Evolutionary conservation across 1,284 basidiomycete species (phyloP), one percentile per base, ranked within the genome.

Genomic region (Testicularia cyperi): DNA sequence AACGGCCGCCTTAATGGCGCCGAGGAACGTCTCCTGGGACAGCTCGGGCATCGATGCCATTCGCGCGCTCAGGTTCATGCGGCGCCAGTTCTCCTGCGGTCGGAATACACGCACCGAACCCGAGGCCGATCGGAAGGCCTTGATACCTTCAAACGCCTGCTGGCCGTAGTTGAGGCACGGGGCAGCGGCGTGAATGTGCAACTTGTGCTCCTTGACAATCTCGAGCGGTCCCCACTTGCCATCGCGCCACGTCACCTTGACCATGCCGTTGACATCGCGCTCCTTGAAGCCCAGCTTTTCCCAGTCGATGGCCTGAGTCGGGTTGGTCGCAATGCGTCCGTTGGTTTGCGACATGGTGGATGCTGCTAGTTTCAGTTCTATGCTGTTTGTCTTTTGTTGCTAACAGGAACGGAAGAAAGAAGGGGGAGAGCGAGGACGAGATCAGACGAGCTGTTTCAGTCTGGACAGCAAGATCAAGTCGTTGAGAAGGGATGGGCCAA

Each of bases 81-180:
- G 64, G 15, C 38, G 38, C 31, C 64, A 58, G 49, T 78, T 78
- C 43, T 77, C 75, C 21, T 76, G 48, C n/a, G 77, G 77, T 27
- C 77, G 57, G 57, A 78, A 78, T 39, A 78, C 46, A 27, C 65
- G 65, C 31, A 77, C 74, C 4, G 55, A 58, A 25, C 67, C 69
- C 14, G 52, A 48, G 14, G 54, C 38, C 5, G 42, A 40, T 22
- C 72, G 53, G 57, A 75, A 75, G 0, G 72, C 75, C 65, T 77
- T 77, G 45, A 77, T 62, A 3, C 75, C 75, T 35, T 77, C 75
- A 28, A 77, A 77, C 29, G 63, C 33, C 58, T 70, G 65, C 47
- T 74, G 72, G 7, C 72, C 77, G 31, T 78, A 78, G 56, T 77
- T 77, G 57, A 78, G 70, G 15, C 70, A 68, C 25, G 71, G 64